Base-by-base conservation (phyloP, 1,284 basidiomycete species). In the Omphalotus olearius region DNA sequence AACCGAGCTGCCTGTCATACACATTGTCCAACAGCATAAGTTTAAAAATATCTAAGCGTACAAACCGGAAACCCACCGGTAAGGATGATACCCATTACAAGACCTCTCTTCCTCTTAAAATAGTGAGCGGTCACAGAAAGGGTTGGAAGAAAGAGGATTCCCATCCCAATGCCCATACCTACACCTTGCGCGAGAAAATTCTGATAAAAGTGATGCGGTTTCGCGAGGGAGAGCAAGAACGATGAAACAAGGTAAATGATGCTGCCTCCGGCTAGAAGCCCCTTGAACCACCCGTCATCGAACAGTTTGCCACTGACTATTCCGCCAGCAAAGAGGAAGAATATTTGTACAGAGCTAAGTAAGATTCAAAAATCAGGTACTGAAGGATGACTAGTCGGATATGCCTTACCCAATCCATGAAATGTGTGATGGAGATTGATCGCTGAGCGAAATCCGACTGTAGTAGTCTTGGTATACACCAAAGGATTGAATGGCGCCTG, bases 391-490 rank as follows among this genome's bases (percentile, higher is more conserved):
- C 2, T 33, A 33, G 3, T 13, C 7, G 9, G 7, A 9, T 3
- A 33, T 33, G 9, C 4, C 30, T 33, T 33, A 33, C 35, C 72
- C 72, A 51, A 75, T 72, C 74, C 74, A 78, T 26, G 72, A 73
- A 45, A 70, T 63, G 3, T 64, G 51, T 0, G 66, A 68, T 0
- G 69, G 67, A 1, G 74, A 64, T 39, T 70, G 63, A 45, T 65
- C 62, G 0, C 50, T 62, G 37, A 72, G 62, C 26, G 48, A 46
- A 7, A 17, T 23, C 1, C 13, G 45, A 28, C 67, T 67, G 58
- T 72, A 69, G 56, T 71, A 69, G 65, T 77, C 73, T 64, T 77
- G 70, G 53, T 72, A 76, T 3, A 75, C 75, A 13, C 75, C 74
- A 49, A 72, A 77, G 2, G 73, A 71, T 49, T 71, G 68, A 30